phyloP scores from a whole-genome alignment of 164 flowering plant species.

The Tetrastigma voinierianum region DNA sequence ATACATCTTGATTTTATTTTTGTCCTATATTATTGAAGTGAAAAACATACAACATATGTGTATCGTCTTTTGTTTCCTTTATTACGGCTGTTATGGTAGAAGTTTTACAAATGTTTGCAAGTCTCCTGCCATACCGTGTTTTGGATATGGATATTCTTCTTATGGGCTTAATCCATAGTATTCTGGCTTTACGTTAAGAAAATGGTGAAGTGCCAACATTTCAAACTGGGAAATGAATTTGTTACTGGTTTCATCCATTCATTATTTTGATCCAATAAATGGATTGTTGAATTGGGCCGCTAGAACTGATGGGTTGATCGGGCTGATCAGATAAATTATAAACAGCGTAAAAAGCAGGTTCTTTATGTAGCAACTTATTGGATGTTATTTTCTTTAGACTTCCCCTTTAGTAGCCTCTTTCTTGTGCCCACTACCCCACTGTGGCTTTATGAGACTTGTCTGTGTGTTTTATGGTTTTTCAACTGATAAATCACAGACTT shows the following conservation, averaged over 20 bases:
- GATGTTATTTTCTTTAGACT: not conserved
- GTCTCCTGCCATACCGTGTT: too few relatives aligned
- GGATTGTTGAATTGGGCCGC: not conserved
- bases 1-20: too few relatives aligned
- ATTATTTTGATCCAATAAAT: not conserved
- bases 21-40: too few relatives aligned
- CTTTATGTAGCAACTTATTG: not conserved
- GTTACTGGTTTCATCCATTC: not conserved
- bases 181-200: too few relatives aligned
- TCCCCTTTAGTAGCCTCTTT: not conserved
- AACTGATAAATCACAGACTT: not conserved
- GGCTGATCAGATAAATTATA: not conserved
- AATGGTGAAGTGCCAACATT: too few relatives aligned
- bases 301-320: not conserved
- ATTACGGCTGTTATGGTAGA: too few relatives aligned
- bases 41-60: too few relatives aligned
- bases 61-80: too few relatives aligned
- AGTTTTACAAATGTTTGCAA: too few relatives aligned
- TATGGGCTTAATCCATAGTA: too few relatives aligned
- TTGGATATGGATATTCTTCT: too few relatives aligned
- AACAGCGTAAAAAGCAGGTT: not conserved
- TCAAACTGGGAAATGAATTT: too few relatives aligned
- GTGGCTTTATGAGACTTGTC: not conserved
- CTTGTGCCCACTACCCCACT: not conserved
- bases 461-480: not conserved